phyloP scores from a whole-genome alignment of 352 stramenopile genomes.

The Phytophthora hibernalis region DNA sequence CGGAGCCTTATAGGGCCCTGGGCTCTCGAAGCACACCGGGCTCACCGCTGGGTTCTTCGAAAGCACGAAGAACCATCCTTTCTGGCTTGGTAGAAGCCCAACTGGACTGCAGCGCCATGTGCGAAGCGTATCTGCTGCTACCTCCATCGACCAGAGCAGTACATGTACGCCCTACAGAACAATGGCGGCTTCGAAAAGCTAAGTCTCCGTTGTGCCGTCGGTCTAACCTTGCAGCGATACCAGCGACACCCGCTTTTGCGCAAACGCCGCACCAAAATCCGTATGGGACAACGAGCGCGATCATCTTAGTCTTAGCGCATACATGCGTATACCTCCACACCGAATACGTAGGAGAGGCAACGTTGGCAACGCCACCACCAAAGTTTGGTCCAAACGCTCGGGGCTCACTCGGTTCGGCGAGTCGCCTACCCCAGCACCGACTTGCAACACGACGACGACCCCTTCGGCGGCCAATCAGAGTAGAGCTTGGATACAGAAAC shows the following conservation, averaged over 20 bases:
- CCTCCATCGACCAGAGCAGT: neutral
- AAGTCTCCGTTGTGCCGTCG: neutral
- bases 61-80: slow-evolving; percentile 34
- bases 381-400: too few relatives aligned
- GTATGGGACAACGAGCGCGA: neutral
- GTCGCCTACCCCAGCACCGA: neutral
- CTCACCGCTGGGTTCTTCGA: slow-evolving; percentile 24
- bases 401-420: neutral
- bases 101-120: slow-evolving; percentile 29
- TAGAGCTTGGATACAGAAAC: too few relatives aligned
- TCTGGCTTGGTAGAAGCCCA: slow-evolving; percentile 12
- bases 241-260: too few relatives aligned
- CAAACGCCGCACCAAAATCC: neutral
- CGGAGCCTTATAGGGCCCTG: slow-evolving; percentile 26
- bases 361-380: neutral
- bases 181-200: neutral
- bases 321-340: neutral
- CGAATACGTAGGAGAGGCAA: neutral
- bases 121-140: too few relatives aligned
- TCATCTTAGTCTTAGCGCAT: neutral
- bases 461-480: neutral
- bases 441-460: slow-evolving; percentile 8
- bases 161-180: neutral
- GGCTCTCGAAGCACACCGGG: too few relatives aligned
- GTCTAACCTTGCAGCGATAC: neutral